Evolutionary conservation across 2,329 filamentous ascomycete species (phyloP).

Genomic region (Dothistroma septosporum): DNA sequence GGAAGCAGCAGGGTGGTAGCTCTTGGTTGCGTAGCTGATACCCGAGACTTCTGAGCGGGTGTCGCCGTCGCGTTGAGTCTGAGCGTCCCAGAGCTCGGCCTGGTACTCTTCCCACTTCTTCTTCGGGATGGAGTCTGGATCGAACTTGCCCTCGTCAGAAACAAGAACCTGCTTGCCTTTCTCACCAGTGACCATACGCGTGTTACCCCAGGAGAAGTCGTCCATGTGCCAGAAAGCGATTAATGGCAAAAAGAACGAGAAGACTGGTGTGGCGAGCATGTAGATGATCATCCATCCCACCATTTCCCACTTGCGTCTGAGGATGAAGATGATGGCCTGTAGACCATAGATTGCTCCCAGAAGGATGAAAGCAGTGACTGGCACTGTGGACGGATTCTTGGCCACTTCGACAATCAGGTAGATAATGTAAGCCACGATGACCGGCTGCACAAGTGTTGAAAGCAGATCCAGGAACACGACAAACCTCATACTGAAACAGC

Average conservation of each 20-base stretch:
- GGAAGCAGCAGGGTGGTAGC: slow-evolving; percentile 51
- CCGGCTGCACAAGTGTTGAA: slow-evolving; percentile 86
- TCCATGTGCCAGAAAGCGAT: slow-evolving; percentile 99
- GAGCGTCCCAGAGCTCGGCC: slow-evolving; percentile 92
- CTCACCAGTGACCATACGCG: slow-evolving; percentile 92
- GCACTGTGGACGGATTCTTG: slow-evolving; percentile 61
- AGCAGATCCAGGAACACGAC: slow-evolving; percentile 91
- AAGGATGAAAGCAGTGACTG: slow-evolving; percentile 81
- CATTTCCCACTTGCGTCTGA: slow-evolving; percentile 98
- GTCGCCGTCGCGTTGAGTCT: slow-evolving; percentile 81
- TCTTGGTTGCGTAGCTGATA: slow-evolving; percentile 89
- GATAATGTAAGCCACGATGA: slow-evolving; percentile 81
- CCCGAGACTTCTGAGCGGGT: slow-evolving; percentile 84
- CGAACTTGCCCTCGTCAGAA: slow-evolving; percentile 96
- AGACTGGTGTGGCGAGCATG: slow-evolving; percentile 83
- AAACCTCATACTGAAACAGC: slow-evolving; percentile 99
- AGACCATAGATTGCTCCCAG: slow-evolving; percentile 95
- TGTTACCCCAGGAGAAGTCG: slow-evolving; percentile 99
- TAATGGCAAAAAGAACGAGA: slow-evolving; percentile 81
- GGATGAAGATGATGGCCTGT: slow-evolving; percentile 93
- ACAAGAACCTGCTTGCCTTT: slow-evolving; percentile 88
- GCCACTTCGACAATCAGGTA: slow-evolving; percentile 79
- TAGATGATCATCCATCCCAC: slow-evolving; percentile 99
- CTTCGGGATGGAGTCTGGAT: slow-evolving; percentile 83
- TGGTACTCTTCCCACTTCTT: slow-evolving; percentile 99